Evolutionary conservation across 768 basidiomycete genomes (phyloP), one percentile per base, ranked within the genome.

Genomic region (Amanita molliuscula): DNA sequence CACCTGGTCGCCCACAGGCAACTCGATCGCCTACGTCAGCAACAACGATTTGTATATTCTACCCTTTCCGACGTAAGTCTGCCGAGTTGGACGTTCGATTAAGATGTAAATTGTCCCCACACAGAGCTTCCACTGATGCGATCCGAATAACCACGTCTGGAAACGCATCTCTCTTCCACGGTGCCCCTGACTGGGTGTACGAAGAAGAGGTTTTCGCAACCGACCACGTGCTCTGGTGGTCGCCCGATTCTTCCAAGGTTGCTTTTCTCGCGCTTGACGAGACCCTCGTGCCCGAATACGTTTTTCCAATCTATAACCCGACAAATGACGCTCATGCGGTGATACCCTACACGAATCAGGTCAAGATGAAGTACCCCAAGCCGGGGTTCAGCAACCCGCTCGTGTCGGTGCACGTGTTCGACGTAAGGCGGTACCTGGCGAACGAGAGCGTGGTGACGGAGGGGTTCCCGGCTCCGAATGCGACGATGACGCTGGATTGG

Each of bases 141-240:
- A 83, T 94, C 44, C 82, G 84, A 8, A 73, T 98, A 8, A 99
- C 95, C 1, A 68, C 72, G 1, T 78, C 82, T 11, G 96, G 96
- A 0, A 88, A 84, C 46, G 74, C 79, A 0, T 84, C 86, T 0
- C 72, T 94, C 13, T 96, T 98, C 72, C 82, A 97, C 59, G 96
- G 96, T 6, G 87, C 96, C 1, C 89, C 92, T 0, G 92, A 96
- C 62, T 98, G 96, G 95, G 95, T 97, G 4, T 94, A 94, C 64
- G 92, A 95, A 63, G 91, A 95, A 61, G 92, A 96, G 62, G 80
- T 97, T 20, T 86, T 92, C 57, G 67, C 74, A 3, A 61, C 67
- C 34, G 79, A 92, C 60, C 80, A 64, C 43, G 82, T 93, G 0
- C 69, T 95, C 4, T 98, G 92, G 92, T 98, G 88, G 86, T 85